These are phyloP conservation scores for Hemerocallis citrina DNA, from an alignment of 106 monocot genomes.

Conservation along the genomic window DNA sequence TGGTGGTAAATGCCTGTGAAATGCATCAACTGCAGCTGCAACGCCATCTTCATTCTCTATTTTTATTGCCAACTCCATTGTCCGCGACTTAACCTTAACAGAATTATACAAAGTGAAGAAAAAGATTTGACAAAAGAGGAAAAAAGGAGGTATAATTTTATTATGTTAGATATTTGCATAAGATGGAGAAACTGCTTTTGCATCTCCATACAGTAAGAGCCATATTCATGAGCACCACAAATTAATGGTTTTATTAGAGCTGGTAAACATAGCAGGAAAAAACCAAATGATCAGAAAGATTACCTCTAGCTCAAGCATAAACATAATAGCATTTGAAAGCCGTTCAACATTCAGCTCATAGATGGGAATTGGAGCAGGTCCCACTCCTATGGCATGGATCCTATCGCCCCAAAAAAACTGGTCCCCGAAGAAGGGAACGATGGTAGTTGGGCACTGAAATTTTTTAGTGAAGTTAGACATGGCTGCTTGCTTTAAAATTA, in stretches of 20 bases:
- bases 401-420: slow-evolving; percentile 93
- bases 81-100: slow-evolving; percentile 52
- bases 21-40: slow-evolving; percentile 43
- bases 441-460: slow-evolving; percentile 85
- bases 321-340: slow-evolving; percentile 67
- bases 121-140: too few species aligned
- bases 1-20: slow-evolving; percentile 36
- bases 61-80: slow-evolving; percentile 44
- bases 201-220: too few species aligned
- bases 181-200: too few species aligned
- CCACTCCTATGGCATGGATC: slow-evolving; percentile 69
- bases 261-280: too few species aligned
- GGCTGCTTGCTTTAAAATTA: background rate
- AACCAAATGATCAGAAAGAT: background rate
- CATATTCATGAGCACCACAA: too few species aligned
- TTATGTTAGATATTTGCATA: too few species aligned
- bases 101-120: background rate
- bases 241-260: too few species aligned
- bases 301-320: slow-evolving; percentile 95
- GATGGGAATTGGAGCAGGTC: slow-evolving; percentile 90
- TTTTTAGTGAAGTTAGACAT: slow-evolving; percentile 1
- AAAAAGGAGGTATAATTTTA: too few species aligned
- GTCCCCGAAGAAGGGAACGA: slow-evolving; percentile 94
- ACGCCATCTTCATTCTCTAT: slow-evolving; percentile 61
- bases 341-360: slow-evolving; percentile 60